phyloP scores from a whole-genome alignment of 2,329 filamentous ascomycete genomes.

The Phoma sp. region DNA sequence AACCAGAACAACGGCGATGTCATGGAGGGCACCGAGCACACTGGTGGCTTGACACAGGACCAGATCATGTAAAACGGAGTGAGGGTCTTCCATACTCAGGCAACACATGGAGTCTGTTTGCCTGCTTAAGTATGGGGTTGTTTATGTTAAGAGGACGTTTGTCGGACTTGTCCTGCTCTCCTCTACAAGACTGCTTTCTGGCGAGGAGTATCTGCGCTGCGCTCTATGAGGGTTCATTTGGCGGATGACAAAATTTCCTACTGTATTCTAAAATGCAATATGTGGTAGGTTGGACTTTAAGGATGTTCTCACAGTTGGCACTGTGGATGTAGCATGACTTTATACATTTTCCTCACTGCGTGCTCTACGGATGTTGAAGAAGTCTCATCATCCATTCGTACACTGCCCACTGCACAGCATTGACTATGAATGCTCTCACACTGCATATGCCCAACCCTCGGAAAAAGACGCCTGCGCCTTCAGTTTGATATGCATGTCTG shows the following conservation, averaged over 20 bases:
- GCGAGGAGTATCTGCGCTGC: constrained; percentile 23
- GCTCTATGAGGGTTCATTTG: constrained; percentile 19
- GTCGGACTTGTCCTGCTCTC: constrained; percentile 24
- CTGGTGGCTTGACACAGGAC: constrained; percentile 83
- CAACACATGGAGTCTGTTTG: constrained; percentile 4
- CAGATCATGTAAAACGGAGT: constrained; percentile 81
- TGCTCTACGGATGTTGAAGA: constrained; percentile 26
- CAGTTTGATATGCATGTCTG: constrained; percentile 70
- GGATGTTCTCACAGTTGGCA: background rate
- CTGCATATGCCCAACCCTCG: constrained; percentile 83
- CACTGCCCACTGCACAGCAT: constrained; percentile 89
- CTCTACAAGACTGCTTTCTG: constrained; percentile 25
- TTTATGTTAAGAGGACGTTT: constrained; percentile 23
- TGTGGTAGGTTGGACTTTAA: constrained; percentile 13
- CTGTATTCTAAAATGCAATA: constrained; percentile 45
- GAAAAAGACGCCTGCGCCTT: constrained; percentile 79
- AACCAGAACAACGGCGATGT: constrained; percentile 67
- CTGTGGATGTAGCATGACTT: background rate
- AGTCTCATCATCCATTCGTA: constrained; percentile 85
- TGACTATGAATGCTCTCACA: constrained; percentile 85
- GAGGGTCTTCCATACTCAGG: constrained; percentile 1
- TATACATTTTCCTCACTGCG: background rate
- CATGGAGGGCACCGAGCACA: constrained; percentile 82
- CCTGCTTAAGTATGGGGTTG: constrained; percentile 10
- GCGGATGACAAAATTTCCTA: constrained; percentile 39